Conservation (phyloP, 129 eudicot species). For the Scalesia atractyloides region DNA sequence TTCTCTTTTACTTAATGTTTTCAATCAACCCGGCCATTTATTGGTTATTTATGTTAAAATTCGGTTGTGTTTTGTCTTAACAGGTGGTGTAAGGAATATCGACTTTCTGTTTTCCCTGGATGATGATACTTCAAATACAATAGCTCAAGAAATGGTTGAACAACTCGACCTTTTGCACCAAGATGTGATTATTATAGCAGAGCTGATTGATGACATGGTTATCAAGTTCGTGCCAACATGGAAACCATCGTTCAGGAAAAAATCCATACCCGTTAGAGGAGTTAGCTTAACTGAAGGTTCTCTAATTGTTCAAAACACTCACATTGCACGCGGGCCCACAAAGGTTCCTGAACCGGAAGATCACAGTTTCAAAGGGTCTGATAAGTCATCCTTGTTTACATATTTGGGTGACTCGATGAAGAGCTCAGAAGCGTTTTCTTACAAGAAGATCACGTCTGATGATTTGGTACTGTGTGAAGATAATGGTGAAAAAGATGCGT, state of each 20-base stretch:
- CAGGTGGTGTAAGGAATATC: constrained; percentile 53
- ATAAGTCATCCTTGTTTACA: constrained; percentile 9
- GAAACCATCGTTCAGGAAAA: constrained; percentile 43
- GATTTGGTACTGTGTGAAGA: constrained; percentile 27
- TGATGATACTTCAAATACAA: constrained; percentile 55
- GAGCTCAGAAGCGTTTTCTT: constrained; percentile 19
- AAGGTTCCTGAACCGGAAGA: constrained; percentile 1
- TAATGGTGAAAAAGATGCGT: background rate
- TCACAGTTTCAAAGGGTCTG: constrained; percentile 17
- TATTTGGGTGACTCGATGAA: constrained; percentile 38
- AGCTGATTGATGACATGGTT: constrained; percentile 62
- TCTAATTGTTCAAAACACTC: constrained; percentile 21
- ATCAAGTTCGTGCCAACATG: constrained; percentile 46
- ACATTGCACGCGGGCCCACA: constrained; percentile 21
- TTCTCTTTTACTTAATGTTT: background rate
- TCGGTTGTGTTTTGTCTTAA: background rate
- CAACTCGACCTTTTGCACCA: constrained; percentile 49
- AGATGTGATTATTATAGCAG: constrained; percentile 56
- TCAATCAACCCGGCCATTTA: background rate
- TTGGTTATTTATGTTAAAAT: background rate
- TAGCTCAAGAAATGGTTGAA: constrained; percentile 80
- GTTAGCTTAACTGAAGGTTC: constrained; percentile 28
- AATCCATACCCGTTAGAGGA: constrained; percentile 18
- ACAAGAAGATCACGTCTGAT: constrained; percentile 25
- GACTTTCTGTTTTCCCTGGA: constrained; percentile 52